Conservation (phyloP, 257 asterid genomes). For the Nicotiana noctiflora region DNA sequence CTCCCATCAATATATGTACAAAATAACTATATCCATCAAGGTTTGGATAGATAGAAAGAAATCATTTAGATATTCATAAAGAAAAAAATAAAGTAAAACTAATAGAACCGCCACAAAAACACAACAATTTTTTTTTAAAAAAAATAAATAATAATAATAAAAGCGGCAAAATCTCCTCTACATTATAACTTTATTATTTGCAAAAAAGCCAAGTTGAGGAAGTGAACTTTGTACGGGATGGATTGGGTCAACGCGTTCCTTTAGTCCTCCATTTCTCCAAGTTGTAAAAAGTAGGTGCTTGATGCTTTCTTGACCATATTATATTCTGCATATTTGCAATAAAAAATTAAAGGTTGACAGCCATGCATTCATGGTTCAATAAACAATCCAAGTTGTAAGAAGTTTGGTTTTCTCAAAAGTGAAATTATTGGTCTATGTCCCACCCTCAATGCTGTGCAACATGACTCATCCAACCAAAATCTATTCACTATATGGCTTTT, state of each 20-base stretch:
- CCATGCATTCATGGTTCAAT: background rate
- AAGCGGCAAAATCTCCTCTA: too few relatives aligned
- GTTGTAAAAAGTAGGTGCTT: background rate
- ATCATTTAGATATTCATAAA: too few relatives aligned
- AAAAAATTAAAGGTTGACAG: background rate
- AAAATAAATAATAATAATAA: too few relatives aligned
- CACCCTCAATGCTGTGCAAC: background rate
- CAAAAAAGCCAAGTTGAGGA: too few relatives aligned
- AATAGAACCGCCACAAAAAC: too few relatives aligned
- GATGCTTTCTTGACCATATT: background rate
- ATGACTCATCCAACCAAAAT: slow-evolving; percentile 14
- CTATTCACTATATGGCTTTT: slow-evolving; percentile 3
- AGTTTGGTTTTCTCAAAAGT: background rate
- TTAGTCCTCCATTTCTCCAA: background rate
- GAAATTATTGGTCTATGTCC: slow-evolving; percentile 27
- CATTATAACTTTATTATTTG: too few relatives aligned
- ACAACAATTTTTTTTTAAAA: too few relatives aligned
- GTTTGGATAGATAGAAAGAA: too few relatives aligned
- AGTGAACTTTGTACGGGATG: background rate
- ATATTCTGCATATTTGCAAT: background rate
- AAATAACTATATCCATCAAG: too few relatives aligned
- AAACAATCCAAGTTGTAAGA: background rate
- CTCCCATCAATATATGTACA: too few relatives aligned
- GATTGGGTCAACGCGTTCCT: background rate
- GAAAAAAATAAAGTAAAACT: too few relatives aligned